phyloP scores from a whole-genome alignment of 768 basidiomycete species.

The Termitomyces sp. region DNA sequence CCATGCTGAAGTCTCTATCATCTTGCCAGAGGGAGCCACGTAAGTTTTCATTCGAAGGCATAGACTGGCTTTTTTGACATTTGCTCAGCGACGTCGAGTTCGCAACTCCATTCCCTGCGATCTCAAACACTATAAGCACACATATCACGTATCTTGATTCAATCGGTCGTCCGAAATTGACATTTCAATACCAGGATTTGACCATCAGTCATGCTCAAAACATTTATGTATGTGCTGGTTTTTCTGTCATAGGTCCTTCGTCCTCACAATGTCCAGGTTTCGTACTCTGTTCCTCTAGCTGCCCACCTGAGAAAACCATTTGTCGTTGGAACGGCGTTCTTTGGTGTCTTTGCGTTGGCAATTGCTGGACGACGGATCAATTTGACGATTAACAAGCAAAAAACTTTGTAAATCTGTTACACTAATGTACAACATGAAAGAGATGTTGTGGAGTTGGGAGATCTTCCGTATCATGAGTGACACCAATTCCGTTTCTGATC shows the following conservation, averaged over 20 bases:
- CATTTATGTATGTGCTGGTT: slow-evolving; percentile 65
- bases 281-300: slow-evolving; percentile 74
- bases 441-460: neutral
- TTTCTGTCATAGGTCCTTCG: neutral
- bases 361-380: slow-evolving; percentile 39
- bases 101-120: slow-evolving; percentile 70
- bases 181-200: slow-evolving; percentile 64
- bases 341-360: slow-evolving; percentile 55
- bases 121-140: slow-evolving; percentile 52
- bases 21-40: slow-evolving; percentile 95
- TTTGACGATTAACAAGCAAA: slow-evolving; percentile 42
- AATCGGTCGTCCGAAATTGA: slow-evolving; percentile 75
- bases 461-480: neutral
- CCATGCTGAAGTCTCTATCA: slow-evolving; percentile 70
- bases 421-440: slow-evolving; percentile 7
- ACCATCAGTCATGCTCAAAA: slow-evolving; percentile 74
- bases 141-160: slow-evolving; percentile 92
- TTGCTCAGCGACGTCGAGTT: slow-evolving; percentile 67
- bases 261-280: slow-evolving; percentile 47
- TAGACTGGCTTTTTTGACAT: slow-evolving; percentile 1
- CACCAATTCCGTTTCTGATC: neutral
- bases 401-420: slow-evolving; percentile 20
- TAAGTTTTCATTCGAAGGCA: slow-evolving; percentile 36
- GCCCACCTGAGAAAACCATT: slow-evolving; percentile 88
- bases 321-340: slow-evolving; percentile 66